Evolutionary conservation across 768 basidiomycete genomes (phyloP).

Genomic region (Trametes coccinea): DNA sequence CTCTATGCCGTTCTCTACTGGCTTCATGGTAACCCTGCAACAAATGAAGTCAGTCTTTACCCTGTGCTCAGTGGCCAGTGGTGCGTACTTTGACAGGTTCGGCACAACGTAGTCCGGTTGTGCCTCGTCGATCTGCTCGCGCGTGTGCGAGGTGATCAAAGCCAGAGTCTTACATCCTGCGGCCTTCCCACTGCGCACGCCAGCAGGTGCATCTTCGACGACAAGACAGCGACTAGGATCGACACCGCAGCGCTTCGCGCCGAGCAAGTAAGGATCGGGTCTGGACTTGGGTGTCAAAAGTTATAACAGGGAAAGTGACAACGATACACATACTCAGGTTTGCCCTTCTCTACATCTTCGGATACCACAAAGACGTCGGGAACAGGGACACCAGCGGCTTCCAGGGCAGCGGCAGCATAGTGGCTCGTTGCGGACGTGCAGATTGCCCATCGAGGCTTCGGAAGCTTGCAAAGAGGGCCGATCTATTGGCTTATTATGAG

Average conservation of each 20-base stretch:
- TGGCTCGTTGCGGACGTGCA: slow-evolving; percentile 81
- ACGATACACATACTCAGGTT: slow-evolving; percentile 57
- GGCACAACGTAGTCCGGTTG: slow-evolving; percentile 68
- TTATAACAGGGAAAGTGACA: not conserved
- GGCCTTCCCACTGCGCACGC: slow-evolving; percentile 73
- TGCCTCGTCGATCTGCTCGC: slow-evolving; percentile 64
- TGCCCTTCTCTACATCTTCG: slow-evolving; percentile 81
- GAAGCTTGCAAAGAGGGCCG: slow-evolving; percentile 29
- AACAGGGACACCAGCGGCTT: slow-evolving; percentile 61
- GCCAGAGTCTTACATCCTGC: slow-evolving; percentile 87
- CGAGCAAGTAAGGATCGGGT: slow-evolving; percentile 90
- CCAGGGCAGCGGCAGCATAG: slow-evolving; percentile 76
- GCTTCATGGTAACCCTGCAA: slow-evolving; percentile 34
- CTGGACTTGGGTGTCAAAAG: slow-evolving; percentile 32
- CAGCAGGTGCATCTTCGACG: slow-evolving; percentile 89
- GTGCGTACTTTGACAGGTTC: slow-evolving; percentile 64
- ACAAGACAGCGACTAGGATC: slow-evolving; percentile 75
- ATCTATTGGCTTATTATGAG: slow-evolving; percentile 15
- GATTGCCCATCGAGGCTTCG: slow-evolving; percentile 79
- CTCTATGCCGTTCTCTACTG: slow-evolving; percentile 41
- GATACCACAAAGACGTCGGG: slow-evolving; percentile 78
- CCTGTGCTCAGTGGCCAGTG: not conserved
- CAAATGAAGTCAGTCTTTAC: too few species aligned
- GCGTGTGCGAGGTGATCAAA: slow-evolving; percentile 76
- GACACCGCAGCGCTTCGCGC: slow-evolving; percentile 70